These are phyloP conservation scores for Pelargonium exstipulatum DNA, from an alignment of 441 rosid species.

Conservation along the genomic window DNA sequence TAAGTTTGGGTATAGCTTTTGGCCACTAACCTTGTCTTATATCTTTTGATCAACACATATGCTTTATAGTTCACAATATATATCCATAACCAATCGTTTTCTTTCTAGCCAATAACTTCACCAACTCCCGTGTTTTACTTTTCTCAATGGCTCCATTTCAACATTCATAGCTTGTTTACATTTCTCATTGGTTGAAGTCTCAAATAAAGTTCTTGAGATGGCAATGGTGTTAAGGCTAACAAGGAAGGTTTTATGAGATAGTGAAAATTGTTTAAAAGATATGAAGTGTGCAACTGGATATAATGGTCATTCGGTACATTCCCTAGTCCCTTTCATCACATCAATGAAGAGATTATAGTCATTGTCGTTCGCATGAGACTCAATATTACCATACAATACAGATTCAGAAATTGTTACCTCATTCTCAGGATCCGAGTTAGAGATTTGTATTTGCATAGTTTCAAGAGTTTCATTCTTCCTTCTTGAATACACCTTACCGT, in stretches of 20 bases:
- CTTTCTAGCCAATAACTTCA: background rate
- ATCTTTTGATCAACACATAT: background rate
- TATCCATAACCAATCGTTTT: background rate
- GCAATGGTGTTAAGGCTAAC: background rate
- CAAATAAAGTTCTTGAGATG: background rate
- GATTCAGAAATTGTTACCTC: slow-evolving; percentile 2
- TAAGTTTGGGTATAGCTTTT: background rate
- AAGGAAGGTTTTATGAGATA: background rate
- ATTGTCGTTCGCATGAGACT: background rate
- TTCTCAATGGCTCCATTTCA: background rate
- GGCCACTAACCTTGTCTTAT: background rate
- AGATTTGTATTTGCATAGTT: background rate
- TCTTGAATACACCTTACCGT: background rate
- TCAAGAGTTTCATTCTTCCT: background rate
- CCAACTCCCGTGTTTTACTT: background rate
- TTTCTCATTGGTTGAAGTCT: background rate
- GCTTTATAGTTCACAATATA: background rate
- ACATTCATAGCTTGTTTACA: background rate
- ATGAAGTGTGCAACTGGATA: background rate
- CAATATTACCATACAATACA: background rate
- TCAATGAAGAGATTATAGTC: background rate
- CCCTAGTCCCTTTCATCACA: background rate
- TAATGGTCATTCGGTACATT: background rate
- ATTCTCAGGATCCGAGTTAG: background rate
- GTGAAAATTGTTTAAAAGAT: background rate